Evolutionary conservation across 208 protist genomes (phyloP).

Genomic region (Crithidia fasciculata): DNA sequence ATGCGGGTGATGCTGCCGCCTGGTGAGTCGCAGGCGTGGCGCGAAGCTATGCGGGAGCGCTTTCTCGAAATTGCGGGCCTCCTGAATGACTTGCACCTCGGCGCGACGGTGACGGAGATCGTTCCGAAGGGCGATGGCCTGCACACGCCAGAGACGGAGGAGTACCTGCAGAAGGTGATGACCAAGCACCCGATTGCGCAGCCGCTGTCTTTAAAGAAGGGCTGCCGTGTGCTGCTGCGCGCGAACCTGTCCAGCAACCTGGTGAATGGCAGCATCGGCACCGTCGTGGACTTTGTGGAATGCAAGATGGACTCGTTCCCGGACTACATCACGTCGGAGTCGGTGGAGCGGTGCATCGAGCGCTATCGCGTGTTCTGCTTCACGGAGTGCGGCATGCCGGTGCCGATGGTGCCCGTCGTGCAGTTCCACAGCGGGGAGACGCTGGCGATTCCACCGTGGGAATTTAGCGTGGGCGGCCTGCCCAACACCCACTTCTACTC

Average conservation of each 20-base stretch:
- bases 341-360: conserved; percentile 71
- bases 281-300: conserved; percentile 84
- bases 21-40: conserved; percentile 79
- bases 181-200: conserved; percentile 85
- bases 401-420: conserved; percentile 85
- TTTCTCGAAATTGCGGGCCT: conserved; percentile 78
- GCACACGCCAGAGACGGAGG: conserved; percentile 80
- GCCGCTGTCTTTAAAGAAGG: conserved; percentile 85
- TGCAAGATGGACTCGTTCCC: conserved; percentile 76
- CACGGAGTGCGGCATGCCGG: conserved; percentile 81
- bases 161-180: conserved; percentile 83
- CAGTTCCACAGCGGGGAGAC: conserved; percentile 85
- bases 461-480: conserved; percentile 77
- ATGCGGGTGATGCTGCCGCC: conserved; percentile 88
- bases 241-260: conserved; percentile 78
- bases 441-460: conserved; percentile 82
- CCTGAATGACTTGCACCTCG: conserved; percentile 79
- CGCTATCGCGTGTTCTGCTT: conserved; percentile 83
- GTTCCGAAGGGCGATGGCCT: conserved; percentile 80
- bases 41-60: conserved; percentile 81
- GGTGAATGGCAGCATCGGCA: conserved; percentile 91
- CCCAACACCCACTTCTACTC: conserved; percentile 82
- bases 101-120: conserved; percentile 81
- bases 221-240: conserved; percentile 84
- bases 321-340: conserved; percentile 60